These are phyloP conservation scores for Trametes meyenii DNA, from an alignment of 768 basidiomycete species.

Conservation along the genomic window DNA sequence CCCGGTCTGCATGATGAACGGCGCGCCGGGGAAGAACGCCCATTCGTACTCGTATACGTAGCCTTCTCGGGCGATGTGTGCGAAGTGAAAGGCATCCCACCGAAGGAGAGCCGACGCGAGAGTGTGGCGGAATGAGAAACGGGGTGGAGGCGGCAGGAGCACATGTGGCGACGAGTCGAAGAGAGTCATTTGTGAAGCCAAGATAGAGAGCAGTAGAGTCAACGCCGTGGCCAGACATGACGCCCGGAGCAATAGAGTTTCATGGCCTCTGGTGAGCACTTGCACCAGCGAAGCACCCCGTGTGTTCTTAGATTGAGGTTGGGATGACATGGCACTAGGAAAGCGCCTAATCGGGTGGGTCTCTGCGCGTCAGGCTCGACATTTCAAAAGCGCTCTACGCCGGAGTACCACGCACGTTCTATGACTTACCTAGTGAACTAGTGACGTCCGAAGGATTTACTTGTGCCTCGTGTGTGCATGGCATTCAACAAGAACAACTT, in stretches of 20 bases:
- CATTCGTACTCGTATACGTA: constrained; percentile 78
- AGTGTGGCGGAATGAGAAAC: constrained; percentile 6
- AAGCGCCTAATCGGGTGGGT: no score
- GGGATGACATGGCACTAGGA: no score
- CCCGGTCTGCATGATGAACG: constrained; percentile 50
- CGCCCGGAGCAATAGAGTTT: background rate
- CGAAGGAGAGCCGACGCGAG: constrained; percentile 50
- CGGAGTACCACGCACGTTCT: no score
- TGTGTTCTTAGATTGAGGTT: no score
- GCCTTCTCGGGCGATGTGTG: constrained; percentile 60
- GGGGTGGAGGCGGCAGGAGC: constrained; percentile 3
- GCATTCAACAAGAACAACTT: no score
- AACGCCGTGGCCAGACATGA: background rate
- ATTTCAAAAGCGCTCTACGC: no score
- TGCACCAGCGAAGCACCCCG: no score
- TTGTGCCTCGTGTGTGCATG: background rate
- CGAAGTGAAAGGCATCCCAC: constrained; percentile 91
- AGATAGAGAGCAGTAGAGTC: constrained; percentile 15
- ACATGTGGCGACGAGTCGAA: constrained; percentile 34
- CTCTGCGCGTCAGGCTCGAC: no score
- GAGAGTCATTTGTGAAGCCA: constrained; percentile 25
- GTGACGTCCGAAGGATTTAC: background rate
- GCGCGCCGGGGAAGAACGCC: constrained; percentile 82
- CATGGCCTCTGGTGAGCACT: background rate
- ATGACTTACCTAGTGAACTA: no score